Evolutionary conservation across 192 early-diverging fungal genomes (phyloP).

Genomic region (Linnemannia zychae): DNA sequence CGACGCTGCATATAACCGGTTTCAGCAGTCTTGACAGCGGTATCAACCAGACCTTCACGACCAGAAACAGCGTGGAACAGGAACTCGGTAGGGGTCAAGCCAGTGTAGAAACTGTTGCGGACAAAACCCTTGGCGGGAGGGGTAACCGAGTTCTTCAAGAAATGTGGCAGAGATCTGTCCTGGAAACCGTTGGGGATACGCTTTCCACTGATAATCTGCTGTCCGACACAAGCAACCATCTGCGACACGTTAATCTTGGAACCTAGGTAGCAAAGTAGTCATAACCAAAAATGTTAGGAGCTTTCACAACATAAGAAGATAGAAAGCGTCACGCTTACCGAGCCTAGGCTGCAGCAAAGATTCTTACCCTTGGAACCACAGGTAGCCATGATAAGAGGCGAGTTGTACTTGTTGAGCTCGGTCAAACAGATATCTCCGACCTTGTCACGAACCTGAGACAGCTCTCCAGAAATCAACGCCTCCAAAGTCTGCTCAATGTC

Average conservation of each 20-base stretch:
- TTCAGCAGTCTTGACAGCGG: conserved; percentile 99
- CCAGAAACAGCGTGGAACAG: conserved; percentile 99
- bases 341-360: background rate
- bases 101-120: conserved; percentile 95
- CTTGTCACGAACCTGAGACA: conserved; percentile 92
- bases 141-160: conserved; percentile 91
- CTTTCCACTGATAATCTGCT: conserved; percentile 97
- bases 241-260: conserved; percentile 98
- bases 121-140: conserved; percentile 99
- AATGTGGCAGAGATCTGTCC: conserved; percentile 97
- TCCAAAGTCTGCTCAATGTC: conserved; percentile 92
- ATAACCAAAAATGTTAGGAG: background rate
- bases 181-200: conserved; percentile 98
- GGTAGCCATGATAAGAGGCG: conserved; percentile 98
- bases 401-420: conserved; percentile 95
- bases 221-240: conserved; percentile 99
- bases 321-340: background rate
- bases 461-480: conserved; percentile 85
- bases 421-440: conserved; percentile 92
- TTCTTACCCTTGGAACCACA: conserved; percentile 94
- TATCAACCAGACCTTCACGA: conserved; percentile 99
- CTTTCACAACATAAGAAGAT: background rate
- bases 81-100: conserved; percentile 97
- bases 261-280: conserved; percentile 62
- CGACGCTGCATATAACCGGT: conserved; percentile 99